phyloP scores from a whole-genome alignment of 2,329 filamentous ascomycete genomes.

The Pyrenochaeta sp. region DNA sequence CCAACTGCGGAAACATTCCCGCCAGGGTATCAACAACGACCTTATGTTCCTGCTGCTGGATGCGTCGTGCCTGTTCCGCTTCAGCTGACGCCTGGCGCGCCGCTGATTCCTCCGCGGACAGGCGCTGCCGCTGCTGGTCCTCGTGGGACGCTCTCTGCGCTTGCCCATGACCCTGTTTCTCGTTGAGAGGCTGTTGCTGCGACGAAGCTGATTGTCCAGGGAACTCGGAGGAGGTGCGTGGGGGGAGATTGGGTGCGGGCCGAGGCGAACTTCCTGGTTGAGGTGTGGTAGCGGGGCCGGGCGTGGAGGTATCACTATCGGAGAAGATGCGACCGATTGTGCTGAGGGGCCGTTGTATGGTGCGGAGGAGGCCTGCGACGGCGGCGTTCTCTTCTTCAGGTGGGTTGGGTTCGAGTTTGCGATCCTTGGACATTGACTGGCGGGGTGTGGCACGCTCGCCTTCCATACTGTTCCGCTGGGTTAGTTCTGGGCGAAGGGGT shows the following conservation, averaged over 20 bases:
- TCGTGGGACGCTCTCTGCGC: conserved; percentile 31
- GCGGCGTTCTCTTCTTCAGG: conserved; percentile 76
- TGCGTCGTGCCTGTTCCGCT: conserved; percentile 81
- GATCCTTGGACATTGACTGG: conserved; percentile 60
- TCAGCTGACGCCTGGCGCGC: conserved; percentile 91
- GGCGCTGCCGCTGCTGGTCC: conserved; percentile 33
- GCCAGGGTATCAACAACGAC: conserved; percentile 93
- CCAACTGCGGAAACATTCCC: conserved; percentile 96
- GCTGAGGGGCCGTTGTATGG: conserved; percentile 88
- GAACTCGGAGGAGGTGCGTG: conserved; percentile 50
- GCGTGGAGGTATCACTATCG: conserved; percentile 61
- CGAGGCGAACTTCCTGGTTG: conserved; percentile 58
- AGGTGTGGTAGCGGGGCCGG: conserved; percentile 53
- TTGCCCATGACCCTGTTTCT: conserved; percentile 17
- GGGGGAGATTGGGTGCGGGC: conserved; percentile 57
- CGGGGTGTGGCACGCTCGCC: conserved; percentile 65
- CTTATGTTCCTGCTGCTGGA: conserved; percentile 83
- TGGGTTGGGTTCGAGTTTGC: conserved; percentile 39
- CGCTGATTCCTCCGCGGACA: conserved; percentile 85
- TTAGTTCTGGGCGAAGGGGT: conserved; percentile 63
- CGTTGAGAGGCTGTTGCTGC: conserved; percentile 9
- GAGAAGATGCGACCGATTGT: conserved; percentile 96
- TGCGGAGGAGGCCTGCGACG: conserved; percentile 83
- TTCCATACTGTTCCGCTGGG: conserved; percentile 66
- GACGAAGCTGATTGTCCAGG: conserved; percentile 8